phyloP scores from a whole-genome alignment of 805 yeast genomes.

The Lipomyces oligophaga region DNA sequence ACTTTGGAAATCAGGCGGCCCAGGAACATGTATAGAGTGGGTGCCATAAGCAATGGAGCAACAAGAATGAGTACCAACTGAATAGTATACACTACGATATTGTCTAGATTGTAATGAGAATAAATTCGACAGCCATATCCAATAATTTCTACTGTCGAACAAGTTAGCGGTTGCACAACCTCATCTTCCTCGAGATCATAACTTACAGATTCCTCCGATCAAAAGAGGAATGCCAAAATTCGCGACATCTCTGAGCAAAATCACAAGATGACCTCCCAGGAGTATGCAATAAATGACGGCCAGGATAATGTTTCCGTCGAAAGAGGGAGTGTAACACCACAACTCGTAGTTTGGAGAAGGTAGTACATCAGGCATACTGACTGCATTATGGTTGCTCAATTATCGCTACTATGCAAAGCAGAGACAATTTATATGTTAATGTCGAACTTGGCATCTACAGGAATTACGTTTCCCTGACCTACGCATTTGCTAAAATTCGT shows the following conservation, averaged over 20 bases:
- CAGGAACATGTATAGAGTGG: conserved; percentile 31
- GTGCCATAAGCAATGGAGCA: conserved; percentile 33
- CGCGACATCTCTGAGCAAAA: background rate
- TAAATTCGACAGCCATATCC: conserved; percentile 1
- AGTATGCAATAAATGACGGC: background rate
- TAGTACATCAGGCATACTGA: background rate
- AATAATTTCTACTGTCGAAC: conserved; percentile 1
- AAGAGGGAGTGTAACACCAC: conserved; percentile 2
- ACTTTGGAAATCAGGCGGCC: conserved; percentile 25
- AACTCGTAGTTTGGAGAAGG: conserved; percentile 2
- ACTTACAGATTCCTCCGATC: conserved; percentile 8
- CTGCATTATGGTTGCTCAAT: no score
- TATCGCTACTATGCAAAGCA: no score
- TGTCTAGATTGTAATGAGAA: background rate
- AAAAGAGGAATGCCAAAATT: conserved; percentile 3
- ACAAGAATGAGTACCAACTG: conserved; percentile 29
- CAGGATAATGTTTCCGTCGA: background rate
- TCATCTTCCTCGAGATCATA: no score
- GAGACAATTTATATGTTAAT: no score
- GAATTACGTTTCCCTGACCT: no score
- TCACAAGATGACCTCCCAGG: background rate
- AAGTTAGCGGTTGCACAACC: background rate
- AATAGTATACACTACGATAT: conserved; percentile 12
- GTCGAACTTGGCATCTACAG: no score
- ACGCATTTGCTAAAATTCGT: no score